Evolutionary conservation across 257 asterid genomes (phyloP).

Genomic region (Coffea canephora): DNA sequence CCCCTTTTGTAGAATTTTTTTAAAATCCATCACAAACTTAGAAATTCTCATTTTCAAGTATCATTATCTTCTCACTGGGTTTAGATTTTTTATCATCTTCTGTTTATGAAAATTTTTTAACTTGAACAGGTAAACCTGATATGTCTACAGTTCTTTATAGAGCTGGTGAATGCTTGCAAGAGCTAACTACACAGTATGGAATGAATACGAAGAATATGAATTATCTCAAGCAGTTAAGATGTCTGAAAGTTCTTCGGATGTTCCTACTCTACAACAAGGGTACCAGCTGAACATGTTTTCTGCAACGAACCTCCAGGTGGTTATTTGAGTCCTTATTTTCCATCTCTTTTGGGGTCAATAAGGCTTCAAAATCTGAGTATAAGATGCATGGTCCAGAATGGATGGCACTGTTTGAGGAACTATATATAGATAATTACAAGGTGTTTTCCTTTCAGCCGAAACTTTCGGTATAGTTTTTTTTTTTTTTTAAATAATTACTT

Average conservation of each 20-base stretch:
- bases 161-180: conserved; percentile 94
- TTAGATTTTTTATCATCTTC: background rate
- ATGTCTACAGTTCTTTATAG: conserved; percentile 62
- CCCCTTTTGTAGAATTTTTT: too few relatives aligned
- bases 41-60: too few relatives aligned
- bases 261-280: conserved; percentile 84
- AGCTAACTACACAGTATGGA: conserved; percentile 73
- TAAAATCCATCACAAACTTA: too few relatives aligned
- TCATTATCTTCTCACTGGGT: background rate
- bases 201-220: conserved; percentile 66
- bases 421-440: too few relatives aligned
- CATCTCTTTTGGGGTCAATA: too few relatives aligned
- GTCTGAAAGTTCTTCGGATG: conserved; percentile 58
- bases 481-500: too few relatives aligned
- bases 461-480: too few relatives aligned
- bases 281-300: conserved; percentile 96
- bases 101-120: background rate
- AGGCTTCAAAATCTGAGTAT: too few relatives aligned
- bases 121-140: conserved; percentile 61
- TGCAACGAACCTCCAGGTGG: conserved; percentile 92
- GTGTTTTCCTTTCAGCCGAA: too few relatives aligned
- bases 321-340: conserved; percentile 20
- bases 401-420: too few relatives aligned
- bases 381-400: too few relatives aligned
- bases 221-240: conserved; percentile 56